Base-by-base conservation (phyloP, 768 basidiomycete genomes). In the Lyophyllum atratum region DNA sequence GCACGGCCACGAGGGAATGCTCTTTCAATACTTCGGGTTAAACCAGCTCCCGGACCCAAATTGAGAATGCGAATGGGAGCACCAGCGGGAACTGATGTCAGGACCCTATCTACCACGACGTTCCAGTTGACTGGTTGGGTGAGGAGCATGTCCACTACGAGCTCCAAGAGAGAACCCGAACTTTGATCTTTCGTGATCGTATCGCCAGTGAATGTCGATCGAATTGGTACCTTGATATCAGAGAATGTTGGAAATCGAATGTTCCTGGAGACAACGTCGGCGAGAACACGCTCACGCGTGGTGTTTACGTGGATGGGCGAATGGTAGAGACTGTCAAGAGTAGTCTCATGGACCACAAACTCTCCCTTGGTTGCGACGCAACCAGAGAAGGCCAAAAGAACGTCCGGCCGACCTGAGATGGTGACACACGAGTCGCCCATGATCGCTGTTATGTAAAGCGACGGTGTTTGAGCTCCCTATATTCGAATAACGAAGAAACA, bases 331-430 rank as follows among this genome's bases (percentile, higher is more conserved):
- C 80, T 73, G 47, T 79, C 72, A 39, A 86, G 65, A 1, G 74
- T 74, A 1, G 82, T 81, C 46, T 76, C 67, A 56, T 78, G 79
- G 0, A 79, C 68, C 1, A 70, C 59, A 21, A 73, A 72, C 19
- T 64, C 53, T 17, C 33, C 37, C 14, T 50, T 66, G 3, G 70
- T 60, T 21, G 76, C 72, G 40, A 83, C 60, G 7, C 63, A 70
- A 15, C 61, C 60, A 7, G 75, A 69, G 64, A 87, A 85, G 24
- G 65, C 64, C 7, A 69, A 64, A 28, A 88, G 69, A 45, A 76
- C 51, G 57, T 83, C 78, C 2, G 85, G 85, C 48, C 72, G 77
- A 22, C 85, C 87, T 2, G 86, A 87, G 48, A 86, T 70, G 11
- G 85, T 85, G 52, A 84, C 70, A 53, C 75, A 79, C 11, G 61